Base-by-base conservation (phyloP, 164 flowering plant species). In the Sextonia rubra region DNA sequence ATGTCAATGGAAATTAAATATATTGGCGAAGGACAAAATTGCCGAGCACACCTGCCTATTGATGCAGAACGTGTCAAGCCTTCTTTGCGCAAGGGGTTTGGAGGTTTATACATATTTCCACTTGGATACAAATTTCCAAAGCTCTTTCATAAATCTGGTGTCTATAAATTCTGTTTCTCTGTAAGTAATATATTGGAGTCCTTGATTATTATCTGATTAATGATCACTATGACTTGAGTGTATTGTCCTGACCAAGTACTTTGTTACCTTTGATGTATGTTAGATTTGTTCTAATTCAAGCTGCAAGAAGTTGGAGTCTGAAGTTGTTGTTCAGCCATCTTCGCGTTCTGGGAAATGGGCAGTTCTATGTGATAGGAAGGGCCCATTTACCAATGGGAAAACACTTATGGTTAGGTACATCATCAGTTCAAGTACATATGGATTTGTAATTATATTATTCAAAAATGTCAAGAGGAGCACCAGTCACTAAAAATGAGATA, bases 41-140 rank as follows among this genome's bases (percentile, higher is more conserved):
- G 0, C 9, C 11, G 67, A 71, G 79, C 68, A 47, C 58, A 18
- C 27, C 24, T 60, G 0, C 77, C 77, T 74, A 29, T 89, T 64
- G 80, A 69, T 72, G 75, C 84, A 25, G 29, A 20, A 47, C 75
- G 79, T 37, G 27, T 74, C 12, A 20, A 75, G 69, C 82, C 87
- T 74, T 74, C 92, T 12, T 69, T 81, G 0, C 78, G 47, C 22
- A 79, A 80, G 22, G 92, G 87, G 15, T 74, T 86, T 66, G 80
- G 75, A n/a, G 97, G 97, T 15, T 76, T 92, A 48, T 92, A 90
- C 74, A 69, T 88, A 56, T 88, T 89, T 79, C 73, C 84, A 32
- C 64, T 88, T 52, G 75, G 79, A 26, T 66, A 76, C 60, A 84
- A 78, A 76, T 44, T 73, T 15, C 84, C 84, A 6, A 7, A 48